A percentile compares a stretch with the other conserved stretches of the same genome.
Evolutionary conservation across 306 rosid genomes (phyloP).

Genomic region (Citrullus amarus): DNA sequence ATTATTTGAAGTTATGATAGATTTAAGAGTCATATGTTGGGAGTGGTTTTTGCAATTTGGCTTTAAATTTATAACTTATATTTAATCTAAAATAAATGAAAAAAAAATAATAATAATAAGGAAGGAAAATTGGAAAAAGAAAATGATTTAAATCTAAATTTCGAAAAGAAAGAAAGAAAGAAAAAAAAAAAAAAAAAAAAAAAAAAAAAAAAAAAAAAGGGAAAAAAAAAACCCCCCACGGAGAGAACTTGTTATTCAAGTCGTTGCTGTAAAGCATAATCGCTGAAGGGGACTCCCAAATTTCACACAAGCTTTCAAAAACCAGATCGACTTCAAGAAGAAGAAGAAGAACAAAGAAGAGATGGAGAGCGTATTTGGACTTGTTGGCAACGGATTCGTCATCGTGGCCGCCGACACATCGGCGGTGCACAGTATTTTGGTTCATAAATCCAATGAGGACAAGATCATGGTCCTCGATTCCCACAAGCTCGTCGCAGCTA

Average conservation of each 20-base stretch:
- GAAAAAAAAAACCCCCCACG: background rate
- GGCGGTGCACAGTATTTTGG: conserved; percentile 87
- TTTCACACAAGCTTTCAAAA: background rate
- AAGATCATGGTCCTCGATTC: conserved; percentile 97
- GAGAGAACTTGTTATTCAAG: conserved; percentile 17
- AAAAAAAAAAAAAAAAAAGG: background rate
- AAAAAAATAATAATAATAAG: no score
- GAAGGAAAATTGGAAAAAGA: background rate
- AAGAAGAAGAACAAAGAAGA: conserved; percentile 7
- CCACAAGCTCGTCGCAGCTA: conserved; percentile 93
- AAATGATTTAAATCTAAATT: background rate
- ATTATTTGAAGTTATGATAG: no score
- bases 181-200: background rate
- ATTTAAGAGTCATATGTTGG: no score
- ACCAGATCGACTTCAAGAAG: background rate
- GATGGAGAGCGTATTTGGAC: conserved; percentile 85
- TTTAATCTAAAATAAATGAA: no score
- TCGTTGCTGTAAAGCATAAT: background rate
- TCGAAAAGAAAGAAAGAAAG: background rate
- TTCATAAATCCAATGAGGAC: conserved; percentile 92
- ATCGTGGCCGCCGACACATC: conserved; percentile 85
- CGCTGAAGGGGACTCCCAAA: background rate
- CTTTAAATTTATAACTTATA: no score
- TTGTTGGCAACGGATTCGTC: conserved; percentile 70
- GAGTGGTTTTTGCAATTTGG: no score